A percentile compares a stretch with the other conserved stretches of the same genome.
Conservation (phyloP, 2,329 filamentous ascomycete genomes). For the Fusarium nodosum region DNA sequence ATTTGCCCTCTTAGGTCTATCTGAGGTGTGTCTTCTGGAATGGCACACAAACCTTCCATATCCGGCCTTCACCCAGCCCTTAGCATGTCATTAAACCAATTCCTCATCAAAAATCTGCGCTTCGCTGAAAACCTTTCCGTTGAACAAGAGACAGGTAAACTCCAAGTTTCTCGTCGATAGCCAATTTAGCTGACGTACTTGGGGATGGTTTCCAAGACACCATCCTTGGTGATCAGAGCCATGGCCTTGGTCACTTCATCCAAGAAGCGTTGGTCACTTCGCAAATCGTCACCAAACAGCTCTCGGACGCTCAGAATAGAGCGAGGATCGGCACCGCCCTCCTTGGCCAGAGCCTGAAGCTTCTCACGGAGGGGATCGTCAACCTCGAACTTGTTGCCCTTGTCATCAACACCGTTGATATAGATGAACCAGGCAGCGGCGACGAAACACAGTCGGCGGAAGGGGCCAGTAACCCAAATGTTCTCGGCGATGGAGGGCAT, state of each 20-base stretch:
- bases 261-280: conserved; percentile 62
- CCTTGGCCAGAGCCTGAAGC: conserved; percentile 61
- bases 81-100: conserved; percentile 33
- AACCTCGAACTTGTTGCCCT: conserved; percentile 57
- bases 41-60: neutral
- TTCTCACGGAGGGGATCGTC: conserved; percentile 65
- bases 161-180: neutral
- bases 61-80: conserved; percentile 6
- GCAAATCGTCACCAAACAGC: conserved; percentile 66
- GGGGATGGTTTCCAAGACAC: conserved; percentile 63
- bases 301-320: conserved; percentile 61
- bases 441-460: conserved; percentile 64
- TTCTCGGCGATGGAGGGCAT: conserved; percentile 62
- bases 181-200: conserved; percentile 59
- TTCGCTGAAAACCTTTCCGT: conserved; percentile 25
- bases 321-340: conserved; percentile 58
- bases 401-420: conserved; percentile 64
- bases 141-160: conserved; percentile 10
- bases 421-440: conserved; percentile 66
- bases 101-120: conserved; percentile 16
- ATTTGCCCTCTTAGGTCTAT: conserved; percentile 27
- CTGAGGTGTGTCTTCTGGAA: conserved; percentile 20
- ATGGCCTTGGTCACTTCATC: conserved; percentile 62
- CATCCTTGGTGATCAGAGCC: conserved; percentile 61
- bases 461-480: conserved; percentile 61